Evolutionary conservation across 2,329 filamentous ascomycete genomes (phyloP).

Genomic region (Diplocarpon rosae): DNA sequence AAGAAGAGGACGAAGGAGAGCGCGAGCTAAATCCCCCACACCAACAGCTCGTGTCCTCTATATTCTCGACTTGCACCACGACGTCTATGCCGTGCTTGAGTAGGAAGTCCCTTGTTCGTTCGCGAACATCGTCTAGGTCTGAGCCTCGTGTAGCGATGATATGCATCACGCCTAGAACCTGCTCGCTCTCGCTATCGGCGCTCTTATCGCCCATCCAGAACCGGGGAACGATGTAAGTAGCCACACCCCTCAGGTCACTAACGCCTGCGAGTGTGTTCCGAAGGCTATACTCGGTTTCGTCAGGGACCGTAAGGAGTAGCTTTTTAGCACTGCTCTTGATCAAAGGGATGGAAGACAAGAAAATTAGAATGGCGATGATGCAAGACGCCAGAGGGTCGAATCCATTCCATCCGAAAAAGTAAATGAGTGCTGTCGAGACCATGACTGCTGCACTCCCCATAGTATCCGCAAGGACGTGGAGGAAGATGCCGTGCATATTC

Average conservation of each 20-base stretch:
- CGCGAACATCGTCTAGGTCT: conserved; percentile 72
- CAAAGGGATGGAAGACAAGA: conserved; percentile 80
- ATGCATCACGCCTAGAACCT: conserved; percentile 75
- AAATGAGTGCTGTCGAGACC: conserved; percentile 76
- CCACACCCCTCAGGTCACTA: conserved; percentile 70
- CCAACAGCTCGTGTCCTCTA: conserved; percentile 60
- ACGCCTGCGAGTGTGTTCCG: conserved; percentile 80
- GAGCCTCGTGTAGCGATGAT: conserved; percentile 63
- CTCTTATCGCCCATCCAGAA: conserved; percentile 81
- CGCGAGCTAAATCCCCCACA: conserved; percentile 32
- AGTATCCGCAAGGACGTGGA: conserved; percentile 90
- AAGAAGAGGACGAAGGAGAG: conserved; percentile 3
- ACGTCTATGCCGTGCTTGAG: conserved; percentile 64
- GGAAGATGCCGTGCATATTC: conserved; percentile 96
- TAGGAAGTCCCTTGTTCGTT: conserved; percentile 64
- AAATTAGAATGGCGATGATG: conserved; percentile 85
- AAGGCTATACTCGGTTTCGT: conserved; percentile 75
- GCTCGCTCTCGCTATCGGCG: conserved; percentile 30
- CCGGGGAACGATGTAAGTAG: conserved; percentile 73
- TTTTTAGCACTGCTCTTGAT: conserved; percentile 76
- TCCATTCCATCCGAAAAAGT: conserved; percentile 79
- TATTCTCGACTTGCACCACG: conserved; percentile 77
- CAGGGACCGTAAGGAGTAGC: conserved; percentile 74
- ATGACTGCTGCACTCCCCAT: conserved; percentile 92
- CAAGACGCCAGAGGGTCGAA: conserved; percentile 94